These are phyloP conservation scores for Aegilops sharonensis DNA, from an alignment of 176 grass and related monocot genomes.

Conservation along the genomic window DNA sequence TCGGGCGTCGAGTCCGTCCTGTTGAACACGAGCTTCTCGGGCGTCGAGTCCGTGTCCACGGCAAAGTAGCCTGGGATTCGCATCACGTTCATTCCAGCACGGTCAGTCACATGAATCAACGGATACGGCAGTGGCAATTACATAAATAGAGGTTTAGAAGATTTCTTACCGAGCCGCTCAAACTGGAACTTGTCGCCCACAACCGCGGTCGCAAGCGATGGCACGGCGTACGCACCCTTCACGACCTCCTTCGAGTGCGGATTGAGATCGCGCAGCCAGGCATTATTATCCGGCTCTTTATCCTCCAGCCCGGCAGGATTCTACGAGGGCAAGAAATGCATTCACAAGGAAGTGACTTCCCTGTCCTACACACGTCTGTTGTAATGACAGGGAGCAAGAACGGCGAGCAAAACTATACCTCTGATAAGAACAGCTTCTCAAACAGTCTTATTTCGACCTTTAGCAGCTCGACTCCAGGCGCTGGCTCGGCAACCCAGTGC, in stretches of 20 bases:
- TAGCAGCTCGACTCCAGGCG: constrained; percentile 71
- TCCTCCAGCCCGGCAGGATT: constrained; percentile 77
- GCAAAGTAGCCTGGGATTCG: constrained; percentile 74
- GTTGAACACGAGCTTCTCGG: constrained; percentile 66
- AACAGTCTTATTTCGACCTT: constrained; percentile 90
- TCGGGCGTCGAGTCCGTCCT: constrained; percentile 48
- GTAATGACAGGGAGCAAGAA: neutral
- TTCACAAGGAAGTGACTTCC: neutral
- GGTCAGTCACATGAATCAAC: neutral
- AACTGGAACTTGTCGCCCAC: constrained; percentile 89
- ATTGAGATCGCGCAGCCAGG: constrained; percentile 75
- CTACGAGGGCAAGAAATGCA: constrained; percentile 38
- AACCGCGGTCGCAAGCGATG: constrained; percentile 50
- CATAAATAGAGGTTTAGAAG: neutral
- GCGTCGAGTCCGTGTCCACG: constrained; percentile 63
- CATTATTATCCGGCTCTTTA: neutral
- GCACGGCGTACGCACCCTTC: constrained; percentile 62
- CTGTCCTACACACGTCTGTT: neutral
- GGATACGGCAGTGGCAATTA: neutral
- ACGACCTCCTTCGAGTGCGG: constrained; percentile 86
- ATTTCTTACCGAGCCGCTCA: constrained; percentile 75
- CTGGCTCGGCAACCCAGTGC: constrained; percentile 90
- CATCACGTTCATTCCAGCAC: neutral
- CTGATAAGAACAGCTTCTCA: constrained; percentile 77
- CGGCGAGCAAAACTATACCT: constrained; percentile 46